Conservation (phyloP, 2,329 filamentous ascomycete genomes). For the Whalleya microplaca region DNA sequence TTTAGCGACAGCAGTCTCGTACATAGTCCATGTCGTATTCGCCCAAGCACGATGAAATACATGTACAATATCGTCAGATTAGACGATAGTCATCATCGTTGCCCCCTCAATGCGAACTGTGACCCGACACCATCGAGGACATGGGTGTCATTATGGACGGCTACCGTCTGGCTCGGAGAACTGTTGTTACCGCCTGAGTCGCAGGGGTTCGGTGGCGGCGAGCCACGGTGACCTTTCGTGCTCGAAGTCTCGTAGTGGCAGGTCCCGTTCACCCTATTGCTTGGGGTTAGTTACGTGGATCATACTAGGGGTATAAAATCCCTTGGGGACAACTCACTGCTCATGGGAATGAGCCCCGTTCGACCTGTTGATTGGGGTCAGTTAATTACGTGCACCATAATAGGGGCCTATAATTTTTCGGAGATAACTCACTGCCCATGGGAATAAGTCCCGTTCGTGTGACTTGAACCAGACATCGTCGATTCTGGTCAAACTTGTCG, state of each 20-base stretch:
- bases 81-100: neutral
- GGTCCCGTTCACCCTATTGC: too few relatives aligned
- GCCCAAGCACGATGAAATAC: neutral
- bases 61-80: neutral
- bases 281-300: neutral
- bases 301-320: neutral
- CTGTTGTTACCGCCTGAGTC: neutral
- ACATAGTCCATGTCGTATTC: neutral
- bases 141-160: neutral
- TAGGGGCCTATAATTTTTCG: neutral
- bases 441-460: too few relatives aligned
- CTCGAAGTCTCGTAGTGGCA: neutral
- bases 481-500: too few relatives aligned
- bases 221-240: neutral
- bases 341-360: too few relatives aligned
- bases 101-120: neutral
- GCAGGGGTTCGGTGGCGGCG: neutral
- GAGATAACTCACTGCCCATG: too few relatives aligned
- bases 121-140: neutral
- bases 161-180: neutral
- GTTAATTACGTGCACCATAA: neutral
- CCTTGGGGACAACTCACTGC: too few relatives aligned
- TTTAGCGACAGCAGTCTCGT: neutral
- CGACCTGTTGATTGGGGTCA: neutral
- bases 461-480: too few relatives aligned